These are phyloP conservation scores for Fusarium sp. DNA, from an alignment of 2,329 filamentous ascomycete species.

Conservation along the genomic window DNA sequence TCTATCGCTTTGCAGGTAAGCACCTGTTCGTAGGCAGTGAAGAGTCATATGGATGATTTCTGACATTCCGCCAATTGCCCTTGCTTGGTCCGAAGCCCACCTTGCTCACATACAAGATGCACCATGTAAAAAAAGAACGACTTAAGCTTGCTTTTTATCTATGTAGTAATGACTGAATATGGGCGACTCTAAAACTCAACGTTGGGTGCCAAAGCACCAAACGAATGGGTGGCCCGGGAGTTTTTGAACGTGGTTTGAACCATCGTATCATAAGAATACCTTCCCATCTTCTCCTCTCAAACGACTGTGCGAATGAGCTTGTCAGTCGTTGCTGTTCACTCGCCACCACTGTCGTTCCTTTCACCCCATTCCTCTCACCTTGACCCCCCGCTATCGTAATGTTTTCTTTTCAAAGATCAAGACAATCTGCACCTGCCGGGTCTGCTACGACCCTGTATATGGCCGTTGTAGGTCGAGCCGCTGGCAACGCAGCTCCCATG, in stretches of 20 bases:
- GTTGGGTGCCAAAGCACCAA: slow-evolving; percentile 33
- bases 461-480: slow-evolving; percentile 35
- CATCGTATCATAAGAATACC: slow-evolving; percentile 11
- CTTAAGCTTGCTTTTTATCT: slow-evolving; percentile 38
- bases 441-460: slow-evolving; percentile 33
- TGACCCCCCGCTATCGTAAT: slow-evolving; percentile 35
- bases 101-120: neutral
- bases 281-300: slow-evolving; percentile 19
- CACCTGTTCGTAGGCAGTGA: neutral
- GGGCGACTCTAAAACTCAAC: slow-evolving; percentile 37
- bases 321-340: slow-evolving; percentile 19
- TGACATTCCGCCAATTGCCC: slow-evolving; percentile 14
- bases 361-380: slow-evolving; percentile 3
- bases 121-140: slow-evolving; percentile 38
- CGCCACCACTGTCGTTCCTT: slow-evolving; percentile 16
- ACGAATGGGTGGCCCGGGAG: slow-evolving; percentile 17
- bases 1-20: neutral
- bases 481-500: slow-evolving; percentile 36
- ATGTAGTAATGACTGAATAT: slow-evolving; percentile 45
- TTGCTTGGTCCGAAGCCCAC: neutral
- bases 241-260: slow-evolving; percentile 16
- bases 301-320: slow-evolving; percentile 1
- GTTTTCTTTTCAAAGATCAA: slow-evolving; percentile 44
- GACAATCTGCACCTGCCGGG: slow-evolving; percentile 47
- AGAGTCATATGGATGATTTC: neutral